phyloP scores from a whole-genome alignment of 805 yeast genomes.

The Pichia phayaonensis region DNA sequence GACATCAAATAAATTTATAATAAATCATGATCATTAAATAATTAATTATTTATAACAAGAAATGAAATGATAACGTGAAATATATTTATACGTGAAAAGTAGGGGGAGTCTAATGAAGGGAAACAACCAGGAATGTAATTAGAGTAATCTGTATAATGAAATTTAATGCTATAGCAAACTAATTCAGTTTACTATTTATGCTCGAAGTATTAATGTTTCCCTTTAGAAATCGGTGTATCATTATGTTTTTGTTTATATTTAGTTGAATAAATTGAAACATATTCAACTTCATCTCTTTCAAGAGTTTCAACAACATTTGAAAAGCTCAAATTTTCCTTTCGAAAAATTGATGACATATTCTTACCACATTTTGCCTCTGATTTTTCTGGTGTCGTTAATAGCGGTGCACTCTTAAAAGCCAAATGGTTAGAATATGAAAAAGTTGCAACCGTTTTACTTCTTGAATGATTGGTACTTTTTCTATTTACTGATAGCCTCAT shows the following conservation, averaged over 20 bases:
- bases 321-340: conserved; percentile 1
- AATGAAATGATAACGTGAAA: neutral
- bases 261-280: conserved; percentile 14
- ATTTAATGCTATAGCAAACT: neutral
- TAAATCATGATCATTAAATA: neutral
- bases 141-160: too few relatives aligned
- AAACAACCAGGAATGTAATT: neutral
- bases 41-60: neutral
- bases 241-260: conserved; percentile 20
- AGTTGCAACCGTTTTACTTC: conserved; percentile 23
- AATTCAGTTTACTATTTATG: neutral
- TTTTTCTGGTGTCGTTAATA: conserved; percentile 9
- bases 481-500: conserved; percentile 4
- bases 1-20: neutral
- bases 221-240: conserved; percentile 26
- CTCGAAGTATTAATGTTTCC: conserved; percentile 3
- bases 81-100: neutral
- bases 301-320: conserved; percentile 1
- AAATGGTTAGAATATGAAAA: conserved; percentile 10
- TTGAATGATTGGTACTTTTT: conserved; percentile 13
- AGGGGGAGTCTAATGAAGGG: neutral
- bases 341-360: neutral
- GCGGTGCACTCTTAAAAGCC: conserved; percentile 8
- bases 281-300: neutral
- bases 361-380: conserved; percentile 4